Conservation (phyloP, 306 rosid species). For the Dalbergia oliveri region DNA sequence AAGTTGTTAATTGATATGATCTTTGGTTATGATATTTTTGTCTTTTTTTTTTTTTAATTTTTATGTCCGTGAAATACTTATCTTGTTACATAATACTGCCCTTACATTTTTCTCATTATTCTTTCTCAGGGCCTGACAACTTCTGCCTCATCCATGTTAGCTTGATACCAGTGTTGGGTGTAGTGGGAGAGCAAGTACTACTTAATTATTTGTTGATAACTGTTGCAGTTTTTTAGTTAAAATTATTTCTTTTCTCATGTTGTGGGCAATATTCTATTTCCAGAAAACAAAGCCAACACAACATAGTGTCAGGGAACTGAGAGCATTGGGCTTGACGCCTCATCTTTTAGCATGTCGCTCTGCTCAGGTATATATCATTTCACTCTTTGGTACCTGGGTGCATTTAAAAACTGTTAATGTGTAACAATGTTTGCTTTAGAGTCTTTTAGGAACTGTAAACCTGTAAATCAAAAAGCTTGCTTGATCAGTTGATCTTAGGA, state of each 20-base stretch:
- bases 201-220: constrained; percentile 41
- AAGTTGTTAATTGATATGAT: constrained; percentile 35
- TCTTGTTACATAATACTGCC: constrained; percentile 31
- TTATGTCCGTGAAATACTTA: constrained; percentile 28
- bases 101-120: constrained; percentile 40
- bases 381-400: constrained; percentile 29
- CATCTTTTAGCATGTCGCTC: constrained; percentile 96
- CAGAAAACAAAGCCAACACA: constrained; percentile 99
- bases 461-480: constrained; percentile 14
- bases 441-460: constrained; percentile 10
- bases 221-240: constrained; percentile 36
- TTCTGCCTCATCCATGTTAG: constrained; percentile 99
- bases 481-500: constrained; percentile 27
- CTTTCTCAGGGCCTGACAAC: constrained; percentile 80
- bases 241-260: constrained; percentile 29
- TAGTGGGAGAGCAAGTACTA: constrained; percentile 98
- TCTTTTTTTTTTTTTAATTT: background rate
- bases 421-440: constrained; percentile 10
- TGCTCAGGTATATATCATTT: constrained; percentile 70
- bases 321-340: constrained; percentile 97
- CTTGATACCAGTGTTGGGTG: constrained; percentile 93
- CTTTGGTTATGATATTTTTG: constrained; percentile 1
- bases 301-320: constrained; percentile 92
- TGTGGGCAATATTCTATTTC: constrained; percentile 46
- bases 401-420: constrained; percentile 35